phyloP scores from a whole-genome alignment of 2,329 filamentous ascomycete species.

The Fonsecaea pedrosoi region DNA sequence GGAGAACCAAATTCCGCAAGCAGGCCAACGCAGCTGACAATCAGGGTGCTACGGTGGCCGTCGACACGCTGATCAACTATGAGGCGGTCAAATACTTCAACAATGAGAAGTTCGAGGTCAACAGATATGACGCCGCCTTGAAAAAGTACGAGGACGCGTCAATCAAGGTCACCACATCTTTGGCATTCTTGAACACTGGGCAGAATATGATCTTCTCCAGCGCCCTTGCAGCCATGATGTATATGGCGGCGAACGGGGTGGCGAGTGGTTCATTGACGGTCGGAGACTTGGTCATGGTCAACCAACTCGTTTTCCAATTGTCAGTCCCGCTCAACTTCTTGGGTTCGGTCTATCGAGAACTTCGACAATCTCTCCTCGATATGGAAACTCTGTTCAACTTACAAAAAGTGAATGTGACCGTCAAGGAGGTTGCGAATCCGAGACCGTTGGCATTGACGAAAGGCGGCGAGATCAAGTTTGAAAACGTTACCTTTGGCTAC shows the following conservation, averaged over 20 bases:
- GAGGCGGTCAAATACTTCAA: slow-evolving; percentile 99
- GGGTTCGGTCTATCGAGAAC: slow-evolving; percentile 95
- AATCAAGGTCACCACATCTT: slow-evolving; percentile 94
- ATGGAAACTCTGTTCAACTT: slow-evolving; percentile 99
- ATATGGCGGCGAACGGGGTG: slow-evolving; percentile 88
- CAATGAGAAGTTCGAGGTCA: slow-evolving; percentile 94
- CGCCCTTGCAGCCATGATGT: slow-evolving; percentile 97
- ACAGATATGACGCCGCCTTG: slow-evolving; percentile 85
- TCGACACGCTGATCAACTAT: slow-evolving; percentile 97
- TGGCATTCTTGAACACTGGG: slow-evolving; percentile 90
- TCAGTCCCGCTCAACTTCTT: slow-evolving; percentile 97
- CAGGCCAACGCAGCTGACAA: slow-evolving; percentile 97
- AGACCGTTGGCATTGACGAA: slow-evolving; percentile 72
- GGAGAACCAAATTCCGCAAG: slow-evolving; percentile 94
- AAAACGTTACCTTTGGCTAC: slow-evolving; percentile 95
- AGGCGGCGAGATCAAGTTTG: slow-evolving; percentile 89
- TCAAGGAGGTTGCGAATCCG: slow-evolving; percentile 78
- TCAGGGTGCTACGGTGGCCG: slow-evolving; percentile 89
- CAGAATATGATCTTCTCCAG: slow-evolving; percentile 98
- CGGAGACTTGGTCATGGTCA: slow-evolving; percentile 97
- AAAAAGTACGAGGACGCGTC: slow-evolving; percentile 88
- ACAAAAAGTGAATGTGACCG: slow-evolving; percentile 91
- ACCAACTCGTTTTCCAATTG: slow-evolving; percentile 97
- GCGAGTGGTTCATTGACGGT: slow-evolving; percentile 82
- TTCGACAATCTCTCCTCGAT: slow-evolving; percentile 91